Percentiles rank a stretch among this genome's conserved stretches.
These are phyloP conservation scores for Inga oerstediana DNA, from an alignment of 306 rosid genomes.

Conservation along the genomic window DNA sequence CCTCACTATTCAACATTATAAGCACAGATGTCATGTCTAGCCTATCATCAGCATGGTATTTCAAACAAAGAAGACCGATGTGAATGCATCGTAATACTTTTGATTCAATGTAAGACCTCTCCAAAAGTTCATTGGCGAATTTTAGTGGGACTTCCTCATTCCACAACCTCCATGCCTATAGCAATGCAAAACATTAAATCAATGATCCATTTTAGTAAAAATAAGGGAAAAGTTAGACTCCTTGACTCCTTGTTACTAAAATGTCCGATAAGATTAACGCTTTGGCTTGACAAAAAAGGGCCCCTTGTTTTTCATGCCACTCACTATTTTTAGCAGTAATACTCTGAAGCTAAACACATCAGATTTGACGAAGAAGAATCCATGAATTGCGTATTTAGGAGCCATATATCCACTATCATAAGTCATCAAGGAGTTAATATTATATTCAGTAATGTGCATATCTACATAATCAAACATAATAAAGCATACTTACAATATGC, in stretches of 20 bases:
- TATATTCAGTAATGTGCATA: background rate
- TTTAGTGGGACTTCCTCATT: no score
- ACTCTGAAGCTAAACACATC: constrained; percentile 19
- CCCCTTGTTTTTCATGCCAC: constrained; percentile 7
- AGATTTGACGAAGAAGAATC: background rate
- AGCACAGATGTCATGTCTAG: no score
- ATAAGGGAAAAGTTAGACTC: no score
- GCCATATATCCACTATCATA: constrained; percentile 4
- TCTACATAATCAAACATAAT: background rate
- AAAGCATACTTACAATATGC: constrained; percentile 10
- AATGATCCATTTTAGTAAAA: no score
- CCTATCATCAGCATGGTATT: no score
- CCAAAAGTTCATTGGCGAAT: no score
- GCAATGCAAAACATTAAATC: no score
- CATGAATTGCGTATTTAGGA: background rate
- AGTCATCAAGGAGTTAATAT: no score
- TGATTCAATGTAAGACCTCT: no score
- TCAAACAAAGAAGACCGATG: no score
- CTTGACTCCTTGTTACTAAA: background rate
- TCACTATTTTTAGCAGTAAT: constrained; percentile 14
- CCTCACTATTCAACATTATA: no score
- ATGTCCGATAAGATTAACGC: constrained; percentile 14
- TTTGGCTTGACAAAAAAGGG: background rate
- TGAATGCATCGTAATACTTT: no score
- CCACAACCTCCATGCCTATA: background rate